Conservation (phyloP, 2,329 filamentous ascomycete species). For the Monosporascus sp. region DNA sequence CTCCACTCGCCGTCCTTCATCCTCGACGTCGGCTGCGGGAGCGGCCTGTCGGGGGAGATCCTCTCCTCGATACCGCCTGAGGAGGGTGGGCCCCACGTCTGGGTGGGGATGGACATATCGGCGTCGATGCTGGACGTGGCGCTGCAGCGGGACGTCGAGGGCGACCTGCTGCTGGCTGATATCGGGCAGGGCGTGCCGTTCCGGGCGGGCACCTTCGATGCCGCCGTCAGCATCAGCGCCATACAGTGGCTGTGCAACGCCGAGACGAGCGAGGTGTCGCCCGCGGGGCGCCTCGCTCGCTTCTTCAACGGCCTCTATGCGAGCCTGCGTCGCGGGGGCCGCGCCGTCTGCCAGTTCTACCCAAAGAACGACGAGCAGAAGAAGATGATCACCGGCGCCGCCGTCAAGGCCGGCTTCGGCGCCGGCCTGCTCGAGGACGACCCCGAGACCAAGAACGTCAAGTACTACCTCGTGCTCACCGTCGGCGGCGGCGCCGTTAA, state of each 20-base stretch:
- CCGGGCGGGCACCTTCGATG: constrained; percentile 85
- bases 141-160: constrained; percentile 84
- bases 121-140: constrained; percentile 96
- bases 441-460: constrained; percentile 90
- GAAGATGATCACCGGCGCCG: constrained; percentile 85
- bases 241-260: constrained; percentile 99
- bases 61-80: constrained; percentile 65
- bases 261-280: constrained; percentile 78
- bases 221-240: constrained; percentile 88
- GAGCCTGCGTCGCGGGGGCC: constrained; percentile 72
- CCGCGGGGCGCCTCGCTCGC: constrained; percentile 68
- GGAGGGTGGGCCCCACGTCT: constrained; percentile 81
- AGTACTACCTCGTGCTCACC: constrained; percentile 91
- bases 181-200: constrained; percentile 96
- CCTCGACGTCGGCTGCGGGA: constrained; percentile 95
- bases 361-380: constrained; percentile 91
- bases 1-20: constrained; percentile 76
- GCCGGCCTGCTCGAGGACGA: constrained; percentile 94
- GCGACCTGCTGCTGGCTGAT: constrained; percentile 89
- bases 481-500: constrained; percentile 60
- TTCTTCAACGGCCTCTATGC: constrained; percentile 95
- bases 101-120: constrained; percentile 96
- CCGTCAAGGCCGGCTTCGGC: constrained; percentile 90
- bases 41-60: constrained; percentile 90
- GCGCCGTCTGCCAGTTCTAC: constrained; percentile 96